Evolutionary conservation across 2,329 filamentous ascomycete species (phyloP), one percentile per base, ranked within the genome.

Genomic region (Chrysoporthe puriensis): DNA sequence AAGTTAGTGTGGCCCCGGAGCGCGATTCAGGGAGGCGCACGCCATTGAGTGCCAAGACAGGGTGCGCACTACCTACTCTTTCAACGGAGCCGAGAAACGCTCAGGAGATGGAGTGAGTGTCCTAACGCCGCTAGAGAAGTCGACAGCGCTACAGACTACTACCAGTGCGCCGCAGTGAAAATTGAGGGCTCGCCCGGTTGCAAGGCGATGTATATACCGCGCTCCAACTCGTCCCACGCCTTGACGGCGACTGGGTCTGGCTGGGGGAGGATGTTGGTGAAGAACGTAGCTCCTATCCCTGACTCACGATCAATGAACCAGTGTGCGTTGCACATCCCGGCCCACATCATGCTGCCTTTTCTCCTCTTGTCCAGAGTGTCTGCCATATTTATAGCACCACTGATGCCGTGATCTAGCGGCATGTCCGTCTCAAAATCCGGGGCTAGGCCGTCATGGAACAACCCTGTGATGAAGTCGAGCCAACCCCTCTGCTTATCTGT

Each of bases 341-440:
- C 74, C 81, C 82, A 84, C 73, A 77, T 80, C 66, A 84, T 67
- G 44, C 80, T 82, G 0, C 81, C 81, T 70, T 77, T 79, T 59
- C 72, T 76, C 48, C 82, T 74, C 75, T 80, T 81, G 0, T 78
- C 79, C 0, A 77, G 75, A 8, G 79, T 73, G 64, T 82, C 78
- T 36, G 76, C 75, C 69, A 78, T 65, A 63, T 80, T 82, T 57
- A 83, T 70, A 40, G 80, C 71, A 4, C 81, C 82, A 4, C 75
- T 76, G 9, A 82, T 71, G 1, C 80, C 79, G 56, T 79, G 74
- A 64, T 79, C 77, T 4, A 83, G 66, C n/a, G 72, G 71, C 58
- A 75, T 71, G 1, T 72, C 76, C 0, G 48, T 57, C 1, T 74
- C 73, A n/a, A 83, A 78, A 68, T 82, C 81, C 1, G 79, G 77